These are phyloP conservation scores for Penicillium occitanis DNA, from an alignment of 2,329 filamentous ascomycete genomes.

Conservation along the genomic window DNA sequence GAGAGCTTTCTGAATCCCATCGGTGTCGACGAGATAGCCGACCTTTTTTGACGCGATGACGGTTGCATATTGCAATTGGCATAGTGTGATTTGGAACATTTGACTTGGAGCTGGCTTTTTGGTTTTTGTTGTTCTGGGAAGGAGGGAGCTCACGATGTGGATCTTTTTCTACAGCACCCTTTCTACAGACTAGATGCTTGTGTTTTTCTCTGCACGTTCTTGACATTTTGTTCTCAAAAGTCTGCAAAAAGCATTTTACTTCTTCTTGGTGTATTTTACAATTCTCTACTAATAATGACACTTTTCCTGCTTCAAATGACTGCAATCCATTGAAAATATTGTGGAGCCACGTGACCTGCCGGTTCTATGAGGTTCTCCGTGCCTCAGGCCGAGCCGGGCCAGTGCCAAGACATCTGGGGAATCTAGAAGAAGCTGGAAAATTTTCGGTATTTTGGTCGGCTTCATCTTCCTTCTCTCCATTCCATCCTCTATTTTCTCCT, in stretches of 20 bases:
- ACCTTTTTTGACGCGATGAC: neutral
- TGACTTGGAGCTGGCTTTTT: neutral
- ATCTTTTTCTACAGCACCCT: neutral
- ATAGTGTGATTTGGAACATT: neutral
- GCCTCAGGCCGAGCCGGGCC: neutral
- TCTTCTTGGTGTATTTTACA: neutral
- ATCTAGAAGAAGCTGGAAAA: slow-evolving; percentile 43
- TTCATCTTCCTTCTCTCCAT: slow-evolving; percentile 29
- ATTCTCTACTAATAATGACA: neutral
- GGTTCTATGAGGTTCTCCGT: slow-evolving; percentile 43
- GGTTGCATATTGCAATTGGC: neutral
- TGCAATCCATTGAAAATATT: neutral
- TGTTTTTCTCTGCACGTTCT: neutral
- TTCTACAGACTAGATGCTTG: neutral
- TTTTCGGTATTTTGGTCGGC: slow-evolving; percentile 36
- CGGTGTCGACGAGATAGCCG: neutral
- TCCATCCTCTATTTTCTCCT: slow-evolving; percentile 31
- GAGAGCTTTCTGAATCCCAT: slow-evolving; percentile 4
- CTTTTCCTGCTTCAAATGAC: neutral
- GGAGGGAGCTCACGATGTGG: neutral
- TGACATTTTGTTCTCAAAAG: neutral
- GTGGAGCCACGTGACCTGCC: slow-evolving; percentile 34
- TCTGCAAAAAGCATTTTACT: neutral
- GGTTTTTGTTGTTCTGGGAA: neutral
- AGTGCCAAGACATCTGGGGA: slow-evolving; percentile 44